Evolutionary conservation across 257 asterid species (phyloP).

Genomic region (Handroanthus guayacan): DNA sequence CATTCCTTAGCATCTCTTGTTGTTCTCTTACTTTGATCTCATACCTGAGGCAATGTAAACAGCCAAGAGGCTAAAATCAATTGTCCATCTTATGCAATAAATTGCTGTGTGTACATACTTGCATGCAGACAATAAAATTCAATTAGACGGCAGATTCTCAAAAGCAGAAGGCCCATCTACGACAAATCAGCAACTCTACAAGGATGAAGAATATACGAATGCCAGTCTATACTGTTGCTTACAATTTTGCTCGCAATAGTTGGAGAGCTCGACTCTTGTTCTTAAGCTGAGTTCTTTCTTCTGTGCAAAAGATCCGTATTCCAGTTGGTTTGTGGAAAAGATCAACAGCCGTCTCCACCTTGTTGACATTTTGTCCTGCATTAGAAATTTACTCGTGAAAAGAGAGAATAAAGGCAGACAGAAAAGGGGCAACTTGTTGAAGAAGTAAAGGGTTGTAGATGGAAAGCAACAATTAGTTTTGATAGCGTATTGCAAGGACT

Average conservation of each 20-base stretch:
- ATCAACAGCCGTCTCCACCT: constrained; percentile 99
- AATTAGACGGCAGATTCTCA: constrained; percentile 2
- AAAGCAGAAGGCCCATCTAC: constrained; percentile 28
- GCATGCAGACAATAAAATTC: background rate
- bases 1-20: constrained; percentile 80
- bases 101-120: background rate
- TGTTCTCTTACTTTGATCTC: constrained; percentile 94
- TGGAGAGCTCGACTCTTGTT: constrained; percentile 93
- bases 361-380: constrained; percentile 99
- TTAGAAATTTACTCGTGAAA: constrained; percentile 39
- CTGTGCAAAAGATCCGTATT: constrained; percentile 96
- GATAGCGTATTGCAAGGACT: constrained; percentile 10
- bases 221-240: constrained; percentile 38
- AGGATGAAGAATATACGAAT: constrained; percentile 14
- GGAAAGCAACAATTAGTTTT: constrained; percentile 8
- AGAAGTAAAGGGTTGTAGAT: background rate
- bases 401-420: constrained; percentile 9
- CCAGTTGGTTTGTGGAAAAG: constrained; percentile 98
- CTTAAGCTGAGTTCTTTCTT: constrained; percentile 88
- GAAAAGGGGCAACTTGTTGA: constrained; percentile 8
- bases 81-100: constrained; percentile 9
- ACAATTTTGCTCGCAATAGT: constrained; percentile 92
- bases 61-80: constrained; percentile 28
- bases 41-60: constrained; percentile 65
- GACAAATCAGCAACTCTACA: constrained; percentile 28